Conservation (phyloP, 495 filamentous ascomycete genomes). For the Aspergillus ellipticus region DNA sequence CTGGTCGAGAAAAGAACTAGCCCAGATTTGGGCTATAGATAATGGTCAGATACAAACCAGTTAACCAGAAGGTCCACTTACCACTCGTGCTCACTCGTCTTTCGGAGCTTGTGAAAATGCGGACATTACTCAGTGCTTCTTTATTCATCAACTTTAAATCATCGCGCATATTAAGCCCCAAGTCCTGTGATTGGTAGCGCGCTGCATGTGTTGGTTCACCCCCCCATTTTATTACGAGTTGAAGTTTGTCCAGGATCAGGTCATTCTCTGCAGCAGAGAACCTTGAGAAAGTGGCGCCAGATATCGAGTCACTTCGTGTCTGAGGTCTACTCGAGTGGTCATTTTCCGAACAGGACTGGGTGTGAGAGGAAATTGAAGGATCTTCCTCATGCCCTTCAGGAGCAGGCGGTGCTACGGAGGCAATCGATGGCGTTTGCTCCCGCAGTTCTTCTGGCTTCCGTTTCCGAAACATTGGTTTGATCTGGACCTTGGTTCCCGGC, state of each 20-base stretch:
- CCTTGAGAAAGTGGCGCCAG: slow-evolving; percentile 80
- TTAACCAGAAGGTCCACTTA: slow-evolving; percentile 29
- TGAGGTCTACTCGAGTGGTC: slow-evolving; percentile 39
- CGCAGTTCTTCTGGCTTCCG: slow-evolving; percentile 57
- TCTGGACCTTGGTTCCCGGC: slow-evolving; percentile 97
- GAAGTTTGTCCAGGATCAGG: slow-evolving; percentile 87
- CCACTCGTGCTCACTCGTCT: slow-evolving; percentile 87
- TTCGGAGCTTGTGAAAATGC: slow-evolving; percentile 92
- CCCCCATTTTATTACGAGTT: slow-evolving; percentile 98
- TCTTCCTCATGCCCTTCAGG: slow-evolving; percentile 20
- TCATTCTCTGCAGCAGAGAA: slow-evolving; percentile 87
- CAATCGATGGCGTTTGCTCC: slow-evolving; percentile 19
- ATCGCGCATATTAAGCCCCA: slow-evolving; percentile 92
- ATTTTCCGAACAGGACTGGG: slow-evolving; percentile 17
- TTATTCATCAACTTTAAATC: slow-evolving; percentile 92
- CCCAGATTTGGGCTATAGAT: slow-evolving; percentile 82
- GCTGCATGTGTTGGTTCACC: slow-evolving; percentile 97
- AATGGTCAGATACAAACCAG: slow-evolving; percentile 15
- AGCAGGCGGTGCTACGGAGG: slow-evolving; percentile 1
- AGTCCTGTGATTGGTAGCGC: slow-evolving; percentile 89
- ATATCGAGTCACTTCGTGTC: slow-evolving; percentile 73
- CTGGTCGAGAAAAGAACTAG: slow-evolving; percentile 80
- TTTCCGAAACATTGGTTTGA: slow-evolving; percentile 97
- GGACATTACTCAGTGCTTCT: slow-evolving; percentile 83
- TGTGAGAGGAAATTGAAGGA: slow-evolving; percentile 16